phyloP scores from a whole-genome alignment of 257 asterid species.

The Craterostigma plantagineum region DNA sequence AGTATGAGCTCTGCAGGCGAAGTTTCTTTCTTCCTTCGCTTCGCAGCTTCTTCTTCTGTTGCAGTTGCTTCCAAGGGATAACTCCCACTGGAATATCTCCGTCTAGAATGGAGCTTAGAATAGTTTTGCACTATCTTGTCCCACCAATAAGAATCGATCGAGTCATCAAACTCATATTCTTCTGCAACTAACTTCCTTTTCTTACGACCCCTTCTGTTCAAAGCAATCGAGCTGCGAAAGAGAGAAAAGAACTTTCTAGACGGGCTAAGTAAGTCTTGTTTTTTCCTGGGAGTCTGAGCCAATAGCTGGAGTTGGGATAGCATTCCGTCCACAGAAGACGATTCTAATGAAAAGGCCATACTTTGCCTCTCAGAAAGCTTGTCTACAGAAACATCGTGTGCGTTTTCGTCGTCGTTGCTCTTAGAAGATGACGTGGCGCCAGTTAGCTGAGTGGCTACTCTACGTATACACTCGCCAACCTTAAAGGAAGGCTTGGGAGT shows the following conservation, averaged over 20 bases:
- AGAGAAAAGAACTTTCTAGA: constrained; percentile 34
- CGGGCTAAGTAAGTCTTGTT: constrained; percentile 13
- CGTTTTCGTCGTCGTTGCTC: constrained; percentile 22
- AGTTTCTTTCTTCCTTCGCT: constrained; percentile 28
- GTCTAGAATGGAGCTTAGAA: constrained; percentile 32
- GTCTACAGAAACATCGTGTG: constrained; percentile 13
- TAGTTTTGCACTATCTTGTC: constrained; percentile 71
- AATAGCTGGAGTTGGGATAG: constrained; percentile 46
- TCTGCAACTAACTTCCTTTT: constrained; percentile 35
- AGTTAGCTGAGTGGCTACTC: constrained; percentile 82
- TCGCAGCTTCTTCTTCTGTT: constrained; percentile 23
- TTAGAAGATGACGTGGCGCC: constrained; percentile 34
- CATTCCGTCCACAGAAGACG: constrained; percentile 38
- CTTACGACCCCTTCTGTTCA: constrained; percentile 37
- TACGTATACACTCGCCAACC: constrained; percentile 84
- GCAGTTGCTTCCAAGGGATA: constrained; percentile 17
- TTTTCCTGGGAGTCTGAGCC: constrained; percentile 45
- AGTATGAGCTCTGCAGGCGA: constrained; percentile 78
- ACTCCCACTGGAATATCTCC: constrained; percentile 32
- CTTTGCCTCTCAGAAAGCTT: constrained; percentile 22
- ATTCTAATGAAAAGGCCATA: constrained; percentile 21
- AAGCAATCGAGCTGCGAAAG: constrained; percentile 45
- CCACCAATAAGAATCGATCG: constrained; percentile 76
- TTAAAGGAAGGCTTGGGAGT: constrained; percentile 68
- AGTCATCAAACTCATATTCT: constrained; percentile 84